phyloP scores from a whole-genome alignment of 2,329 filamentous ascomycete genomes.

The Bipolaris sorokiniana region DNA sequence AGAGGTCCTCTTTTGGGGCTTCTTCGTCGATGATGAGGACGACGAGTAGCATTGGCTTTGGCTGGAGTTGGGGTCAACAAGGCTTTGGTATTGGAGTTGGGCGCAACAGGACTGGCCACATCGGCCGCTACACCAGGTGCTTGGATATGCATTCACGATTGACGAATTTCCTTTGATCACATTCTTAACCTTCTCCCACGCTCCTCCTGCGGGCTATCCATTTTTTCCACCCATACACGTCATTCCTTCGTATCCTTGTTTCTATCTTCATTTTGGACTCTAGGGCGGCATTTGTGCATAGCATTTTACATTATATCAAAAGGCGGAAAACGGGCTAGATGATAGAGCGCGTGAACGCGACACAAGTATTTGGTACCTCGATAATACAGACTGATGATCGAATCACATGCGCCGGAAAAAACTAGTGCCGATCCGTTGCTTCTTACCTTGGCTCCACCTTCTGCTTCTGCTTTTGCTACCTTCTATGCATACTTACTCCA shows the following conservation, averaged over 20 bases:
- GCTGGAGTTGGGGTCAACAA: slow-evolving; percentile 27
- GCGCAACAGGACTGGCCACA: slow-evolving; percentile 30
- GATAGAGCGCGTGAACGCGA: slow-evolving; percentile 29
- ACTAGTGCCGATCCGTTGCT: slow-evolving; percentile 23
- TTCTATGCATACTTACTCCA: neutral
- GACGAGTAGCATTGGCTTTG: slow-evolving; percentile 33
- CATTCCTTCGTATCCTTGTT: slow-evolving; percentile 23
- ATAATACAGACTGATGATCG: slow-evolving; percentile 26
- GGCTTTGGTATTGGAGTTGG: slow-evolving; percentile 42
- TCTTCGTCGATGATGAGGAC: slow-evolving; percentile 45
- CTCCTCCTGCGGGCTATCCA: slow-evolving; percentile 5
- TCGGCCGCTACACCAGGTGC: slow-evolving; percentile 31
- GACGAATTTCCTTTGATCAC: slow-evolving; percentile 43
- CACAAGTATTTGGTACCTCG: slow-evolving; percentile 15
- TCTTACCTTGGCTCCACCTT: slow-evolving; percentile 13
- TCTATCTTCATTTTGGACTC: slow-evolving; percentile 2
- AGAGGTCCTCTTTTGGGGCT: slow-evolving; percentile 46
- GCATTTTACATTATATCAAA: slow-evolving; percentile 27
- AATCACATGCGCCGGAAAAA: slow-evolving; percentile 33
- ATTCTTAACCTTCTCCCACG: slow-evolving; percentile 18
- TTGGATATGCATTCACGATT: slow-evolving; percentile 40
- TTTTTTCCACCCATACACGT: slow-evolving; percentile 6
- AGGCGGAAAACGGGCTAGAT: slow-evolving; percentile 29
- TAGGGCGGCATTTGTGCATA: slow-evolving; percentile 32
- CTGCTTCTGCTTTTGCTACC: slow-evolving; percentile 7